Conservation (phyloP, 2,329 filamentous ascomycete species). For the Fusarium agapanthi region DNA sequence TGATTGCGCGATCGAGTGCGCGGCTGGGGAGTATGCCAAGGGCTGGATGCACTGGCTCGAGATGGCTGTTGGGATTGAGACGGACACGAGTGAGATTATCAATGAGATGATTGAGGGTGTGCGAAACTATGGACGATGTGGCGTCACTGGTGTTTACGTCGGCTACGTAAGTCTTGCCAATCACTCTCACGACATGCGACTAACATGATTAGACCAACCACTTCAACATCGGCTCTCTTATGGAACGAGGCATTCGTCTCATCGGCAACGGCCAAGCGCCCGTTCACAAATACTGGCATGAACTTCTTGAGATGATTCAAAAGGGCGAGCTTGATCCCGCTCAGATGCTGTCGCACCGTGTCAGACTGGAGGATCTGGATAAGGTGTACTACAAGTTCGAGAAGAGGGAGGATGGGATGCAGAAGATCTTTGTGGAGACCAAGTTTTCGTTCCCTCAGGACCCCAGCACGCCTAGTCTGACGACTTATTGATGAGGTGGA, state of each 20-base stretch:
- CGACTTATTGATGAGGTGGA: constrained; percentile 24
- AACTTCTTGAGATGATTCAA: constrained; percentile 74
- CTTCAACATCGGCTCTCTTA: constrained; percentile 83
- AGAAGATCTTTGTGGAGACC: constrained; percentile 79
- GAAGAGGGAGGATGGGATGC: constrained; percentile 72
- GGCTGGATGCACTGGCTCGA: constrained; percentile 68
- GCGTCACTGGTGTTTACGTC: constrained; percentile 77
- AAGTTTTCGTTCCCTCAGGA: constrained; percentile 61
- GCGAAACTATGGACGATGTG: constrained; percentile 75
- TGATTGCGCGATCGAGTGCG: constrained; percentile 76
- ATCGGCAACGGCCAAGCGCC: constrained; percentile 74
- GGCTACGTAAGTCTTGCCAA: constrained; percentile 58
- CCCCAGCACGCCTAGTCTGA: constrained; percentile 16
- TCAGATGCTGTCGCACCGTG: constrained; percentile 83
- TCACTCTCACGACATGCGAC: neutral
- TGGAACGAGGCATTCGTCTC: constrained; percentile 86
- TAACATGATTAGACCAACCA: constrained; percentile 39
- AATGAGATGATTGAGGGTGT: constrained; percentile 84
- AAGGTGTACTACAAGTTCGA: constrained; percentile 72
- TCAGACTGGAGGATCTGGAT: constrained; percentile 76
- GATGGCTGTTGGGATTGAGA: constrained; percentile 74
- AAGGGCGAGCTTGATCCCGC: constrained; percentile 75
- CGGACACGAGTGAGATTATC: constrained; percentile 82
- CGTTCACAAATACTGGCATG: constrained; percentile 85
- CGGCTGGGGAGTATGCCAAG: constrained; percentile 68